These are phyloP conservation scores for Petunia hybrid DNA, from an alignment of 305 asterid genomes.

Conservation along the genomic window DNA sequence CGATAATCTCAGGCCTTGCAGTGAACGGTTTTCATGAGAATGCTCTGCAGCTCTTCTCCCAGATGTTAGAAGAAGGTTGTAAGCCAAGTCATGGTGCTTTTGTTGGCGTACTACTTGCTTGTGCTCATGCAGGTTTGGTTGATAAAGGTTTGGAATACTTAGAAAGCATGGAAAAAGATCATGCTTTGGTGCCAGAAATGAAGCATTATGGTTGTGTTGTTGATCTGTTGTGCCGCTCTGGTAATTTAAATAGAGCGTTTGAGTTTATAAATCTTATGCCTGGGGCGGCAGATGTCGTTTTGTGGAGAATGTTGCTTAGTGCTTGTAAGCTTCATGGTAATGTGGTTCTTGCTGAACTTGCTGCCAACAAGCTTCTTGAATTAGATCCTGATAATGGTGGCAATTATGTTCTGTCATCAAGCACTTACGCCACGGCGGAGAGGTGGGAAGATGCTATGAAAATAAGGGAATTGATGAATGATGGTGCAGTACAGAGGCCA, in stretches of 20 bases:
- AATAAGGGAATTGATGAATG: conserved; percentile 56
- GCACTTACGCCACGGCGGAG: conserved; percentile 59
- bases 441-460: conserved; percentile 67
- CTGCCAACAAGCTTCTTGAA: conserved; percentile 58
- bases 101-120: conserved; percentile 65
- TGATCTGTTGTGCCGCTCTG: conserved; percentile 72
- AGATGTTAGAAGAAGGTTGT: conserved; percentile 58
- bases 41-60: conserved; percentile 56
- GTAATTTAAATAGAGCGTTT: conserved; percentile 56
- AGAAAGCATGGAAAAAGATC: conserved; percentile 55
- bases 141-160: conserved; percentile 66
- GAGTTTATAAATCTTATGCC: conserved; percentile 64
- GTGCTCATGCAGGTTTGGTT: conserved; percentile 70
- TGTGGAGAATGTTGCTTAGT: conserved; percentile 76
- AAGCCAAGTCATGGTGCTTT: conserved; percentile 71
- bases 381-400: conserved; percentile 66
- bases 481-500: conserved; percentile 56
- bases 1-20: conserved; percentile 74
- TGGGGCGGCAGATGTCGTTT: conserved; percentile 52
- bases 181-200: conserved; percentile 67
- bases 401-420: conserved; percentile 65
- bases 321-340: conserved; percentile 65
- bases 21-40: conserved; percentile 56
- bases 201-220: conserved; percentile 80
- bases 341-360: conserved; percentile 59